phyloP scores from a whole-genome alignment of 306 rosid species.

The Prunus padus region DNA sequence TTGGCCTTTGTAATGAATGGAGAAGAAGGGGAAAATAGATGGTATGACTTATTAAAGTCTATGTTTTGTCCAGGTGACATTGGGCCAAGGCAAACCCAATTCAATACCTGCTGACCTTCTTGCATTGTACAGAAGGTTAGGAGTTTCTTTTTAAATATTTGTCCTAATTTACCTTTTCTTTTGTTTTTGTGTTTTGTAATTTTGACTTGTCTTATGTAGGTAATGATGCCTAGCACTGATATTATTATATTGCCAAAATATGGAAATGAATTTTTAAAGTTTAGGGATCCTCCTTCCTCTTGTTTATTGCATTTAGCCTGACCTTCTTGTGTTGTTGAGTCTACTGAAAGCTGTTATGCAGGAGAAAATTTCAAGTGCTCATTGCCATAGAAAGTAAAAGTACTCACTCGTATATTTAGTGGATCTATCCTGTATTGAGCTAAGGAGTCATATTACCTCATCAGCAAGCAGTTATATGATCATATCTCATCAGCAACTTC shows the following conservation, averaged over 20 bases:
- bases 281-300: neutral
- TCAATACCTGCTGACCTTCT: conserved; percentile 62
- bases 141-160: neutral
- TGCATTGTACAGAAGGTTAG: conserved; percentile 66
- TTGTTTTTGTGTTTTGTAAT: neutral
- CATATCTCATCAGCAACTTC: neutral
- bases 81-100: conserved; percentile 39
- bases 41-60: neutral
- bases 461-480: neutral
- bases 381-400: too few species aligned
- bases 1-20: neutral
- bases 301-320: neutral
- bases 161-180: neutral
- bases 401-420: neutral
- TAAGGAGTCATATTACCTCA: neutral
- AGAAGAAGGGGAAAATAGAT: neutral
- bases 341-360: neutral
- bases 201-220: neutral
- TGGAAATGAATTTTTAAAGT: neutral
- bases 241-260: neutral
- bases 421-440: neutral
- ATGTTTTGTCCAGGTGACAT: conserved; percentile 34
- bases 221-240: neutral
- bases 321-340: neutral
- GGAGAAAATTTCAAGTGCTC: neutral